Conservation (phyloP, 345 rosid species). For the Salix purpurea region DNA sequence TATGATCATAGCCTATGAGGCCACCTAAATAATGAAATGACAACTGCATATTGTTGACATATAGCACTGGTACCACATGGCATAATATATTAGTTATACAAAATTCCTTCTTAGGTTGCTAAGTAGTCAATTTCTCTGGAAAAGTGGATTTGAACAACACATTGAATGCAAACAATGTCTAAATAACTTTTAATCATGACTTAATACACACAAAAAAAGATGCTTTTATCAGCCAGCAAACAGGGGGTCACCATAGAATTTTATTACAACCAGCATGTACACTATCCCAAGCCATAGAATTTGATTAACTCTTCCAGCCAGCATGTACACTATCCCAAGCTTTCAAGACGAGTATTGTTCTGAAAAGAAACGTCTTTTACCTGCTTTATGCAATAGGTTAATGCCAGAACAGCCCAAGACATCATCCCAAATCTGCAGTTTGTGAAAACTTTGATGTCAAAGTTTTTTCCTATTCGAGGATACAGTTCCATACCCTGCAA, state of each 20-base stretch:
- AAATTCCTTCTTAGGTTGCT: neutral
- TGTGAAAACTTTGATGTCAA: conserved; percentile 95
- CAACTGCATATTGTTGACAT: neutral
- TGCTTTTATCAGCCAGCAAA: neutral
- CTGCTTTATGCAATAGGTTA: conserved; percentile 99
- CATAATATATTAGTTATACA: neutral
- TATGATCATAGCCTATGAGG: neutral
- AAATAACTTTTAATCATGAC: neutral
- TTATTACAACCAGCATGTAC: neutral
- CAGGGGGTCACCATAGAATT: neutral
- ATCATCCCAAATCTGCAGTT: conserved; percentile 99
- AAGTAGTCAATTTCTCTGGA: neutral
- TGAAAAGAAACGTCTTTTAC: conserved; percentile 31
- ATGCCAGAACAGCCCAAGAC: conserved; percentile 98
- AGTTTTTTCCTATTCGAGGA: conserved; percentile 94
- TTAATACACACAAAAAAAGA: neutral
- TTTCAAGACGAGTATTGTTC: neutral
- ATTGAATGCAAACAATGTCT: neutral
- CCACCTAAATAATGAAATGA: neutral
- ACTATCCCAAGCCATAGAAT: neutral
- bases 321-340: neutral
- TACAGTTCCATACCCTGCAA: conserved; percentile 96
- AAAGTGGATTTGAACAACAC: neutral
- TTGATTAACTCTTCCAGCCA: neutral
- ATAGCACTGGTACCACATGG: neutral